These are phyloP conservation scores for Schizopora paradoxa DNA, from an alignment of 1,284 basidiomycete species.

Conservation along the genomic window DNA sequence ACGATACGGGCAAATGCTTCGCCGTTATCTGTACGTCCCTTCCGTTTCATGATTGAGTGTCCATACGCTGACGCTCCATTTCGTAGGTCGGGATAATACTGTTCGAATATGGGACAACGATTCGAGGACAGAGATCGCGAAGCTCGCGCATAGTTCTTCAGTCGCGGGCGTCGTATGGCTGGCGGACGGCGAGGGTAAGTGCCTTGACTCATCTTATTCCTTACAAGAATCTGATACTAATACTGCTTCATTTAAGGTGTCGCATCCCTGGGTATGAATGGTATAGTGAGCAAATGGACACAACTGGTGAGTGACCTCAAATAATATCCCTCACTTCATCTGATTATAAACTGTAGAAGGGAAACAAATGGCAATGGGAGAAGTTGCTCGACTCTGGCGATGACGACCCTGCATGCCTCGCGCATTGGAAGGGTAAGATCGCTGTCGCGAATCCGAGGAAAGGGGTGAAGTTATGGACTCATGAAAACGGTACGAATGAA, in stretches of 20 bases:
- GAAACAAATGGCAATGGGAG: constrained; percentile 52
- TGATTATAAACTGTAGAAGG: constrained; percentile 30
- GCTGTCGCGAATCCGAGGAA: constrained; percentile 52
- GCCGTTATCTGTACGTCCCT: constrained; percentile 23
- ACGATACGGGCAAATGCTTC: constrained; percentile 20
- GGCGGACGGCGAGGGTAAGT: constrained; percentile 39
- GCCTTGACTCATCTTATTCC: background rate
- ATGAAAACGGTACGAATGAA: constrained; percentile 42
- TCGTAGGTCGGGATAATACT: constrained; percentile 45
- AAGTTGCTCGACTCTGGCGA: constrained; percentile 43
- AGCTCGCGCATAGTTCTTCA: constrained; percentile 33
- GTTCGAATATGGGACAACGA: constrained; percentile 50
- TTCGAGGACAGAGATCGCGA: constrained; percentile 38
- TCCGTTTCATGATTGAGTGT: background rate
- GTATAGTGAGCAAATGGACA: constrained; percentile 53
- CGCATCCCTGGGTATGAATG: constrained; percentile 49
- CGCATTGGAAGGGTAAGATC: constrained; percentile 49
- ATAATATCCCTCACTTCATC: background rate
- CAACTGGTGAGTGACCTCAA: constrained; percentile 36
- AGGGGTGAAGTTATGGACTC: constrained; percentile 62
- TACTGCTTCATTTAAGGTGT: constrained; percentile 30
- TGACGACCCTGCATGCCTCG: constrained; percentile 45
- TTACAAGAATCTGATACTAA: background rate
- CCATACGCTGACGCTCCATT: constrained; percentile 5
- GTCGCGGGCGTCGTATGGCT: constrained; percentile 52